Conservation (phyloP, 108 stramenopile species). For the Cyclotella choctawhatcheeana region DNA sequence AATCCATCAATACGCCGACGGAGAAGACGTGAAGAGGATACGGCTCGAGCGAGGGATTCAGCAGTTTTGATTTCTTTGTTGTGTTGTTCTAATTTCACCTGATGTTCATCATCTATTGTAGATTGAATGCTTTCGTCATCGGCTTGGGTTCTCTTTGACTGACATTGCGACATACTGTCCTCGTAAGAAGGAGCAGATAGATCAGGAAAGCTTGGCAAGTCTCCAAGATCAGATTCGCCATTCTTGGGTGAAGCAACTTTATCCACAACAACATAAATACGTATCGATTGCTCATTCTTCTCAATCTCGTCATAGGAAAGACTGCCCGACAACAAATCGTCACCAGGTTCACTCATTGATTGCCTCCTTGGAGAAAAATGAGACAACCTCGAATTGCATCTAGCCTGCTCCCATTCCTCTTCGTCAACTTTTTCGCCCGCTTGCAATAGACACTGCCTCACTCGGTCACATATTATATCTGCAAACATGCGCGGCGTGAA, state of each 20-base stretch:
- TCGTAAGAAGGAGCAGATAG: slow-evolving; percentile 13
- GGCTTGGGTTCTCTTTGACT: neutral
- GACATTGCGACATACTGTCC: neutral
- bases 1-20: slow-evolving; percentile 58
- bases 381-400: slow-evolving; percentile 9
- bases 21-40: slow-evolving; percentile 45
- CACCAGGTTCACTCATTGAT: neutral
- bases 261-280: slow-evolving; percentile 56
- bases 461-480: slow-evolving; percentile 32
- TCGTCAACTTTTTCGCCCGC: slow-evolving; percentile 24
- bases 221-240: neutral
- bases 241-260: slow-evolving; percentile 33
- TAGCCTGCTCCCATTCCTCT: slow-evolving; percentile 26
- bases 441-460: slow-evolving; percentile 29
- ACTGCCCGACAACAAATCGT: neutral
- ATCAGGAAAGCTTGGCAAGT: slow-evolving; percentile 29
- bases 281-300: slow-evolving; percentile 16
- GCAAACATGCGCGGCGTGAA: slow-evolving; percentile 39
- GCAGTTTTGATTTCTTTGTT: slow-evolving; percentile 31
- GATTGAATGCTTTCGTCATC: slow-evolving; percentile 1
- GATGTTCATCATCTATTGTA: slow-evolving; percentile 10
- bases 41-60: slow-evolving; percentile 45
- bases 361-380: slow-evolving; percentile 38
- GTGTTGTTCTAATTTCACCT: slow-evolving; percentile 19
- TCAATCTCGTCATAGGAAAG: slow-evolving; percentile 10